phyloP scores from a whole-genome alignment of 2,329 filamentous ascomycete species.

The Pseudonectria foliicola region DNA sequence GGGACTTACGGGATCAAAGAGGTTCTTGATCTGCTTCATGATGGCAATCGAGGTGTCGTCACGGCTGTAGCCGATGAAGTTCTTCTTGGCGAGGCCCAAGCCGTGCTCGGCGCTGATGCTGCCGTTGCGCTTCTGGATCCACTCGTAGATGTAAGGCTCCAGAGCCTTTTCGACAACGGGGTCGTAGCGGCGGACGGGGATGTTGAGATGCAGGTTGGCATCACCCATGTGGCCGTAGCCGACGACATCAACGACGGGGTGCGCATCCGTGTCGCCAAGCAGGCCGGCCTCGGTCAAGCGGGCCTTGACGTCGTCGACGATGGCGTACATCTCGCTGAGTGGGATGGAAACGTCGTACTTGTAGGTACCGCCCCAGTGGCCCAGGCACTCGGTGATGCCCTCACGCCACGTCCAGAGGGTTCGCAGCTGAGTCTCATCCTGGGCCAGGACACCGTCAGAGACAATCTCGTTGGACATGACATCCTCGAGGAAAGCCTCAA shows the following conservation, averaged over 20 bases:
- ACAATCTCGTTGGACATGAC: constrained; percentile 87
- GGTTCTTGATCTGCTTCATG: constrained; percentile 91
- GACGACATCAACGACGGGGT: constrained; percentile 81
- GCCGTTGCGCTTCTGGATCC: constrained; percentile 80
- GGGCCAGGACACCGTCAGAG: constrained; percentile 80
- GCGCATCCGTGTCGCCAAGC: constrained; percentile 65
- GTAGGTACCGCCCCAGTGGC: constrained; percentile 91
- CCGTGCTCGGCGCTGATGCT: constrained; percentile 98
- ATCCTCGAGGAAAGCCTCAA: constrained; percentile 82
- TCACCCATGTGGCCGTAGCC: constrained; percentile 99
- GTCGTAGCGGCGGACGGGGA: constrained; percentile 75
- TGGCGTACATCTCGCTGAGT: constrained; percentile 73
- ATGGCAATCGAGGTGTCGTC: constrained; percentile 78
- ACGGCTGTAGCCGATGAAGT: constrained; percentile 87
- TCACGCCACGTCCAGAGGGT: constrained; percentile 89
- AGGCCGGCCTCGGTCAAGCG: constrained; percentile 68
- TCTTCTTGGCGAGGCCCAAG: constrained; percentile 89
- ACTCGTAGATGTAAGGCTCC: constrained; percentile 96
- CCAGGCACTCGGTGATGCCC: constrained; percentile 81
- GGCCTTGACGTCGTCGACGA: constrained; percentile 78
- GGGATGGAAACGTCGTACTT: constrained; percentile 98
- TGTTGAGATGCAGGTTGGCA: constrained; percentile 88
- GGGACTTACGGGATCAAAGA: constrained; percentile 82
- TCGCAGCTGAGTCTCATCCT: constrained; percentile 84
- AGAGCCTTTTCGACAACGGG: constrained; percentile 78